Evolutionary conservation across 2,329 filamentous ascomycete species (phyloP).

Genomic region (Alternaria ventricosa): DNA sequence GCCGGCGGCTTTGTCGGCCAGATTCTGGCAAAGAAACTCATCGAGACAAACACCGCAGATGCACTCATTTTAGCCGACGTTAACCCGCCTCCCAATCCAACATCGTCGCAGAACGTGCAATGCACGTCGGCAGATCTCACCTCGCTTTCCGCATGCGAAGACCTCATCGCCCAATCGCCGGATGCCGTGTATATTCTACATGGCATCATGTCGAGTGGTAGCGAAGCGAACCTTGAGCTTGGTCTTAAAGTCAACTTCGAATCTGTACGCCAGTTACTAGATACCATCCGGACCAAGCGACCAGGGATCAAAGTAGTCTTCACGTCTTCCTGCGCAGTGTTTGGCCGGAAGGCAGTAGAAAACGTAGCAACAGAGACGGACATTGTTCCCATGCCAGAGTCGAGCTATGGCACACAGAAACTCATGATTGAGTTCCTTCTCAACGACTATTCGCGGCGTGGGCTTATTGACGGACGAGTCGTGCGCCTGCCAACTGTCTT

Average conservation of each 20-base stretch:
- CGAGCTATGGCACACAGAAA: conserved; percentile 69
- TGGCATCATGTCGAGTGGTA: conserved; percentile 71
- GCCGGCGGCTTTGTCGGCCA: conserved; percentile 71
- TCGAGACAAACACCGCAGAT: conserved; percentile 54
- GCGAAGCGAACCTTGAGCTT: conserved; percentile 66
- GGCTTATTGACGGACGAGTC: conserved; percentile 64
- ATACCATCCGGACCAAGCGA: conserved; percentile 57
- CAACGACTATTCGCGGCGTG: conserved; percentile 68
- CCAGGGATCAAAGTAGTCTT: conserved; percentile 66
- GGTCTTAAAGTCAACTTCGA: conserved; percentile 68
- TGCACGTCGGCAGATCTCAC: conserved; percentile 62
- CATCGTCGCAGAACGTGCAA: conserved; percentile 58
- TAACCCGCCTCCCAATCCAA: conserved; percentile 55
- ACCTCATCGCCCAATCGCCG: conserved; percentile 34
- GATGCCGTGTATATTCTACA: conserved; percentile 64
- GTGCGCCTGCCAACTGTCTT: conserved; percentile 68
- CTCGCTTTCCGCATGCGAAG: conserved; percentile 30
- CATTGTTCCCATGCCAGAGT: conserved; percentile 65
- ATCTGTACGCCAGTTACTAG: conserved; percentile 62
- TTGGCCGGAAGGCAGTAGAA: conserved; percentile 62
- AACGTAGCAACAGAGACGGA: conserved; percentile 45
- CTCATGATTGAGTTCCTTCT: conserved; percentile 67
- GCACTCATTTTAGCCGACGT: conserved; percentile 65
- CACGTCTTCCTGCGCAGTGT: conserved; percentile 68
- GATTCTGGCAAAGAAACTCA: conserved; percentile 62